A percentile compares a stretch with the other conserved stretches of the same genome.
These are phyloP conservation scores for Gossypium mustelinum DNA, from an alignment of 345 rosid genomes.

Conservation along the genomic window DNA sequence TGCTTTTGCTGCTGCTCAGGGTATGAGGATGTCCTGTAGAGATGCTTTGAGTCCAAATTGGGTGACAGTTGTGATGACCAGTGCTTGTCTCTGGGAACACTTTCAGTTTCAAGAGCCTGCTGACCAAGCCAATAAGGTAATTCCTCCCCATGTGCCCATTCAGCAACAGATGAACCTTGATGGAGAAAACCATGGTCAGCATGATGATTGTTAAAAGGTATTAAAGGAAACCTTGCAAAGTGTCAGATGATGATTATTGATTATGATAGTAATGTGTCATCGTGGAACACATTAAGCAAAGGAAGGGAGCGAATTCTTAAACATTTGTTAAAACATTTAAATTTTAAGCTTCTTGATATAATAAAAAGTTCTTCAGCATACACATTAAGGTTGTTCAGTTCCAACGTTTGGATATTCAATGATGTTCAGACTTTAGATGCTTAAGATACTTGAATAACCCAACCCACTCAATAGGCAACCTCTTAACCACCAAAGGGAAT, in stretches of 20 bases:
- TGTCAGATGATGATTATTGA: neutral
- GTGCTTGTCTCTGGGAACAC: conserved; percentile 45
- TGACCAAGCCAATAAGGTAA: conserved; percentile 54
- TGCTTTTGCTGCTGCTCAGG: conserved; percentile 66
- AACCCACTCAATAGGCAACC: no score
- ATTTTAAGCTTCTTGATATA: neutral
- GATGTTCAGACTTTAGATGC: neutral
- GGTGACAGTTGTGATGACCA: conserved; percentile 72
- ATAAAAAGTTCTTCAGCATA: neutral
- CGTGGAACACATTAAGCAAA: neutral
- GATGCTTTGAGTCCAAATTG: conserved; percentile 42
- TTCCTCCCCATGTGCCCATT: conserved; percentile 68
- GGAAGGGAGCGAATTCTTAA: neutral
- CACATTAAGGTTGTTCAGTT: neutral
- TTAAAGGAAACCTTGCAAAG: no score
- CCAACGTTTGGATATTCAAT: neutral
- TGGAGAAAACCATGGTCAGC: conserved; percentile 5
- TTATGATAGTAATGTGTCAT: neutral
- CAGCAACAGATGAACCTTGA: conserved; percentile 79
- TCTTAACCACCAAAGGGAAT: no score
- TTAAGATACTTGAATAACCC: no score
- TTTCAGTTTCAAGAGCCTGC: conserved; percentile 50
- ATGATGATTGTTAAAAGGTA: neutral
- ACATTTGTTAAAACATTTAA: neutral
- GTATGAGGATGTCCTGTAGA: conserved; percentile 62